Evolutionary conservation across 2,329 filamentous ascomycete genomes (phyloP), one percentile per base, ranked within the genome.

Genomic region (Trichoderma asperellum): DNA sequence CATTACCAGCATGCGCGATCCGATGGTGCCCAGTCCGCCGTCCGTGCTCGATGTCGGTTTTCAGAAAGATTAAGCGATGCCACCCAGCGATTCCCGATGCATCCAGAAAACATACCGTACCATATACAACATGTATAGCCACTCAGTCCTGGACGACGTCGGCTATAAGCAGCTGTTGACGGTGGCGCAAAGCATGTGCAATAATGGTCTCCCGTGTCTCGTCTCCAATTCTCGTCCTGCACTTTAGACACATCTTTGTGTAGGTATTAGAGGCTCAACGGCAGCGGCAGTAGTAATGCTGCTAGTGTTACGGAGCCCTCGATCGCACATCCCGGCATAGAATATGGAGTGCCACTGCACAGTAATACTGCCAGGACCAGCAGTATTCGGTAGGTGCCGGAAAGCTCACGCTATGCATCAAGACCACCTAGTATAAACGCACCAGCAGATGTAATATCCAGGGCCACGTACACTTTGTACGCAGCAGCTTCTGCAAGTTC

Each of bases 351-450:
- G 24, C n/a, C 21, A 24, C n/a, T 12, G 47, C 10, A 24, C n/a
- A 5, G 47, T 24, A 49, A 61, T 27, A 49, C 27, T 60, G 6
- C 37, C 11, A n/a, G 43, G 40, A 43, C 40, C 18, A 43, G 21
- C 55, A 55, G 18, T 64, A 40, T 37, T 64, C 61, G 47, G 61
- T 64, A 64, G 47, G 32, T 32, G 34, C 52, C 61, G 61, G 47
- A 53, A 21, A 29, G 47, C 14, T 55, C 21, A 27, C 27, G 21
- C 40, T 21, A 32, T 21, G 27, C 7, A 43, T n/a, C 60, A 34
- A 35, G 32, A 18, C 14, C 24, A 29, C n/a, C 58, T 47, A 60
- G 24, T 24, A 37, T 27, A 53, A 53, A 53, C 37, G 60, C 60
- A 63, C 21, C 32, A n/a, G 60, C 21, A 16, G 47, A 21, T 63